Evolutionary conservation across 176 grass and related monocot genomes (phyloP).

Genomic region (Coix lacrymajobi): DNA sequence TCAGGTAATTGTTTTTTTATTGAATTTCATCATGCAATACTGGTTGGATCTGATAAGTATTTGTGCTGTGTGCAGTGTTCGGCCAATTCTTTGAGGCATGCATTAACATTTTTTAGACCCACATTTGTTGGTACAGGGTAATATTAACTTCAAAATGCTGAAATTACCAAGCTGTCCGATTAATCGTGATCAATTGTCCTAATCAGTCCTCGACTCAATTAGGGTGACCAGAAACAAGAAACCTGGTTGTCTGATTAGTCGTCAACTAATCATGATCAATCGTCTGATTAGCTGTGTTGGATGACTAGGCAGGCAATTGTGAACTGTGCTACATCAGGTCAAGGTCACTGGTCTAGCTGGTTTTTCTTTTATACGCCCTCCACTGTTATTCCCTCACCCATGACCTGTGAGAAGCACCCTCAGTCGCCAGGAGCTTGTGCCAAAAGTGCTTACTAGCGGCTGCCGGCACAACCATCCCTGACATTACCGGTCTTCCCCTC

Average conservation of each 20-base stretch:
- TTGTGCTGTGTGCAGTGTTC: neutral
- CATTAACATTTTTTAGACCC: slow-evolving; percentile 1
- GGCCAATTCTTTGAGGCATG: slow-evolving; percentile 18
- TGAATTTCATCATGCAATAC: slow-evolving; percentile 11
- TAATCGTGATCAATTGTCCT: neutral
- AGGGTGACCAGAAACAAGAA: neutral
- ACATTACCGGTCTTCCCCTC: neutral
- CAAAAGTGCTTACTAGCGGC: neutral
- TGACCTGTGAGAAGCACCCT: neutral
- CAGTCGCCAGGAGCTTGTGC: neutral
- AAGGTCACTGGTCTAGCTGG: neutral
- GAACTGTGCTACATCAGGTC: neutral
- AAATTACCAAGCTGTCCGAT: neutral
- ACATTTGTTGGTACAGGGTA: neutral
- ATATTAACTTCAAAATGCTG: slow-evolving; percentile 2
- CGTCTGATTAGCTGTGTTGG: neutral
- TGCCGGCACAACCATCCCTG: neutral
- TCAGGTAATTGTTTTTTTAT: slow-evolving; percentile 50
- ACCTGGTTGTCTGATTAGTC: neutral
- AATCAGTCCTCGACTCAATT: neutral
- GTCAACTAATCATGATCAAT: neutral
- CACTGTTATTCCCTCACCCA: neutral
- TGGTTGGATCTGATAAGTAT: slow-evolving; percentile 11
- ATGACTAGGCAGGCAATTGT: neutral
- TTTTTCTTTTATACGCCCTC: neutral